Conservation (phyloP, 2,329 filamentous ascomycete species). For the Cladophialophora psammophila region DNA sequence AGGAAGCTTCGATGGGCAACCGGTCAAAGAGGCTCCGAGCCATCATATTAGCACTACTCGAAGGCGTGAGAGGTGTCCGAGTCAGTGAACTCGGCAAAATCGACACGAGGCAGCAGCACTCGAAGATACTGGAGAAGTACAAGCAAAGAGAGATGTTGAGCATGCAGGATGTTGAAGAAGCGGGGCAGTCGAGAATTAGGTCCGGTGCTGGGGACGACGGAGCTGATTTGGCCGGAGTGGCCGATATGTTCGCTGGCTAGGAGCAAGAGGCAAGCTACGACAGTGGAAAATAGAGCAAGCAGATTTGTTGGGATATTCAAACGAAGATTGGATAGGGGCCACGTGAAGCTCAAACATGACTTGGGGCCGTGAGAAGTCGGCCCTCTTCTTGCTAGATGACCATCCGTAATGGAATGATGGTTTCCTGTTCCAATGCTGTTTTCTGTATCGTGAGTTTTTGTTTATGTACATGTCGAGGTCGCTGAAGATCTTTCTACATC, state of each 20-base stretch:
- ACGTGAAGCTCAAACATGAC: neutral
- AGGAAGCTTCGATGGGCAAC: slow-evolving; percentile 54
- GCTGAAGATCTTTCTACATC: neutral
- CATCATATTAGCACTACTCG: slow-evolving; percentile 82
- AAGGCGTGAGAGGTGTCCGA: slow-evolving; percentile 86
- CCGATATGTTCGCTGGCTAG: slow-evolving; percentile 60
- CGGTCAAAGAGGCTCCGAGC: slow-evolving; percentile 79
- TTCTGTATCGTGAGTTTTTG: neutral
- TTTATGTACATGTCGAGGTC: slow-evolving; percentile 1
- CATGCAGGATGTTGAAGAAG: slow-evolving; percentile 36
- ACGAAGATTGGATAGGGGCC: neutral
- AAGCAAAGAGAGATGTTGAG: slow-evolving; percentile 39
- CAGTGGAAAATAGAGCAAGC: too few relatives aligned
- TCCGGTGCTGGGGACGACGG: slow-evolving; percentile 56
- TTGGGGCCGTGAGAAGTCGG: neutral
- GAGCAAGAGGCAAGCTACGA: neutral
- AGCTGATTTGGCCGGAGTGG: slow-evolving; percentile 60
- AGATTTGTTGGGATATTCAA: too few relatives aligned
- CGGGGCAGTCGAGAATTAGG: slow-evolving; percentile 51
- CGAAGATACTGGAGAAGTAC: slow-evolving; percentile 40
- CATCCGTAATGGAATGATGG: neutral
- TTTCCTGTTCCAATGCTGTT: neutral
- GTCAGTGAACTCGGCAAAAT: slow-evolving; percentile 94
- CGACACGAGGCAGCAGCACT: slow-evolving; percentile 43
- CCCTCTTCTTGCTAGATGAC: neutral